Evolutionary conservation across 164 flowering plant species (phyloP).

Genomic region (Vitis rupestris): DNA sequence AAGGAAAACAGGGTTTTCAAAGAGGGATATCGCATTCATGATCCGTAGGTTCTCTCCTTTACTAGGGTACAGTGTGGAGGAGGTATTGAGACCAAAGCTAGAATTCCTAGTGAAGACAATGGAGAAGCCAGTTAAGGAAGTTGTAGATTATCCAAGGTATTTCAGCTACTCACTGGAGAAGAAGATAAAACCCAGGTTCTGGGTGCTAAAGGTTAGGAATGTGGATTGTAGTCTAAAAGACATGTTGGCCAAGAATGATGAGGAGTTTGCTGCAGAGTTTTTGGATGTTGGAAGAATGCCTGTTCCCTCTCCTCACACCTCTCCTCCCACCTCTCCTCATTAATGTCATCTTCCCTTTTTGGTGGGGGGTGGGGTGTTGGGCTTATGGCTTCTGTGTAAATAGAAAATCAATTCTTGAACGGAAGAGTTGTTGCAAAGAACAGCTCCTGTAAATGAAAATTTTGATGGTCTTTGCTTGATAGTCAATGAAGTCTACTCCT

Average conservation of each 20-base stretch:
- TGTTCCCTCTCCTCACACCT: conserved; percentile 24
- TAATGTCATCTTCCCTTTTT: not conserved
- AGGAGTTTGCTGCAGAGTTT: conserved; percentile 71
- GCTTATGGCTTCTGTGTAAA: not conserved
- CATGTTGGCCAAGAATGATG: conserved; percentile 83
- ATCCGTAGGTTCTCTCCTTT: conserved; percentile 75
- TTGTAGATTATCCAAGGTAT: conserved; percentile 81
- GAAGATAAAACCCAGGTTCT: conserved; percentile 80
- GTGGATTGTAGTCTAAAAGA: conserved; percentile 68
- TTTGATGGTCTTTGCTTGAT: no score
- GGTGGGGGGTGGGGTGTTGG: no score
- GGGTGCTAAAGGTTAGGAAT: conserved; percentile 62
- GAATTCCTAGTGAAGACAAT: conserved; percentile 72
- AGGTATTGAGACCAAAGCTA: conserved; percentile 74
- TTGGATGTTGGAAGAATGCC: conserved; percentile 46
- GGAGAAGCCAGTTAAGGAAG: conserved; percentile 62
- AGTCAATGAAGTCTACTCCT: no score
- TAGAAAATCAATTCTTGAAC: not conserved
- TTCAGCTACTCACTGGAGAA: conserved; percentile 91
- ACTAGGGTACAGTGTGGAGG: conserved; percentile 80
- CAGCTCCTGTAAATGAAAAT: no score
- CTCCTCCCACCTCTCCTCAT: not conserved
- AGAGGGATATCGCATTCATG: conserved; percentile 70
- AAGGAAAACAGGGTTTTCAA: conserved; percentile 61
- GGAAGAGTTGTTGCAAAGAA: no score